Percentiles rank a stretch among this genome's conserved stretches.
Conservation (phyloP, 1,139 yeast genomes). For the Yamadazyma friedrichii region DNA sequence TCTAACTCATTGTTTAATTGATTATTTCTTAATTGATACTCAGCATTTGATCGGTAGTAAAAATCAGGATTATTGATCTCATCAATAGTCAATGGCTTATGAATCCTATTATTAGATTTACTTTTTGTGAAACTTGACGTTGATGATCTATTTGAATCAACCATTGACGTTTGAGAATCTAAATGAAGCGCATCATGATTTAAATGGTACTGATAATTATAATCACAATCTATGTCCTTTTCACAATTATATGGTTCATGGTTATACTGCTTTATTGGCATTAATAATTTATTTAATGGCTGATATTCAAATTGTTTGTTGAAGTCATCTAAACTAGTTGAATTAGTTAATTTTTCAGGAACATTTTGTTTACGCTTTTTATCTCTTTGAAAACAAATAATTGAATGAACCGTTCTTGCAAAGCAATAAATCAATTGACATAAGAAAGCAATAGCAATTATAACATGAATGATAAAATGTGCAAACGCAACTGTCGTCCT, state of each 20-base stretch:
- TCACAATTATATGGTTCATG: conserved; percentile 1
- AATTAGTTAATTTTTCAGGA: conserved; percentile 8
- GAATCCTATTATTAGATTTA: not conserved
- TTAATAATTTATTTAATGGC: conserved; percentile 19
- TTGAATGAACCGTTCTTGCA: conserved; percentile 24
- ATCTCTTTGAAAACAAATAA: conserved; percentile 15
- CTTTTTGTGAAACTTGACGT: not conserved
- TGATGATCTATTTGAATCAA: not conserved
- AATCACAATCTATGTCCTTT: not conserved
- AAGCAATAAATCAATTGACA: conserved; percentile 34
- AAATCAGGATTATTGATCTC: conserved; percentile 10
- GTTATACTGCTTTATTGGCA: conserved; percentile 7
- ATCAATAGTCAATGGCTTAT: conserved; percentile 1
- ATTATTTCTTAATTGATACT: conserved; percentile 8
- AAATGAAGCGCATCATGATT: not conserved
- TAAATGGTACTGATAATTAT: conserved; percentile 1
- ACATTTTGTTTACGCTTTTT: conserved; percentile 1
- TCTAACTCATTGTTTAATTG: not conserved
- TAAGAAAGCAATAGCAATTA: conserved; percentile 37
- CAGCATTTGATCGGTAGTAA: conserved; percentile 18
- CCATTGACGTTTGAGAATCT: not conserved
- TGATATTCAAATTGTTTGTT: conserved; percentile 33
- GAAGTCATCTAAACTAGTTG: conserved; percentile 23
- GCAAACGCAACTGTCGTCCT: conserved; percentile 42
- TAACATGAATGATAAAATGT: conserved; percentile 38